Evolutionary conservation across 2,329 filamentous ascomycete genomes (phyloP), one percentile per base, ranked within the genome.

Genomic region (Aureobasidium sp.): DNA sequence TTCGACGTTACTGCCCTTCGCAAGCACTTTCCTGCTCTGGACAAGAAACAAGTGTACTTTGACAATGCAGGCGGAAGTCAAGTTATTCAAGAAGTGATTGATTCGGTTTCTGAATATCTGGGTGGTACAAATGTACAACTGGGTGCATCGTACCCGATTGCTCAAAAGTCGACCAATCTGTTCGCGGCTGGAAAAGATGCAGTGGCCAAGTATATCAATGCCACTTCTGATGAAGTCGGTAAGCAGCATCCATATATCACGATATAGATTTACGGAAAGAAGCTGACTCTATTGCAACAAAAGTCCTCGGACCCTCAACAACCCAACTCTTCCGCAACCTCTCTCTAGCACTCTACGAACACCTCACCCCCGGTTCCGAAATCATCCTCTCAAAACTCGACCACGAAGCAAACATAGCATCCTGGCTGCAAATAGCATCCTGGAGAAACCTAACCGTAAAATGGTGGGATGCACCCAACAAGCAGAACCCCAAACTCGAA

Each of bases 41-140:
- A 80, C 44, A 79, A 85, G 63, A 77, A 85, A 49, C 87, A 91
- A 68, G 79, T 91, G 55, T 91, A 83, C 71, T 82, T 92, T 66
- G 89, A 93, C 69, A 92, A 92, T 70, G 89, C 88, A 13, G 89
- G 89, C 21, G 89, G 89, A 41, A 89, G 85, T 69, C 89, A 92
- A 68, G 80, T 84, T 1, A 75, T 92, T 3, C 82, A 82, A 30
- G 77, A 80, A 16, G 89, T 90, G 16, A 84, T 87, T 62, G 81
- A 88, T 61, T 81, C 82, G 85, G 45, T 48, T 1, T 30, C 45
- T 88, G 71, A 74, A 80, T 73, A 51, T 47, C 36, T 91, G 9
- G 76, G 80, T 41, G 80, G 79, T 30, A 86, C 79, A 64, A 91
- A 92, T 66, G 88, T 91, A 45, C 89, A 93, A 71, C 81, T 91